Base-by-base conservation (phyloP, 179 eudicot species). In the Vitellaria paradoxa region DNA sequence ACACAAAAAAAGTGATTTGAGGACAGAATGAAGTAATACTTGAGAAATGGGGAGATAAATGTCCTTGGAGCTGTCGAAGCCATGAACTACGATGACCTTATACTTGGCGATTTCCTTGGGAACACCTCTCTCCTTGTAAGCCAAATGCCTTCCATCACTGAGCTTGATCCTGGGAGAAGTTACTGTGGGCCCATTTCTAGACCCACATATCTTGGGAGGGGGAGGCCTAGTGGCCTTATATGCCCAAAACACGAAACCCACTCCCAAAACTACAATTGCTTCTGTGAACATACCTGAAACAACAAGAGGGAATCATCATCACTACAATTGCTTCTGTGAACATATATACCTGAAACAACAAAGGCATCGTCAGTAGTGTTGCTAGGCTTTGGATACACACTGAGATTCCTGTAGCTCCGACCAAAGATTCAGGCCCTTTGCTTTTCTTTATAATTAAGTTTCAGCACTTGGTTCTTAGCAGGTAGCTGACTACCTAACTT, bases 131-230 rank as follows among this genome's bases (percentile, higher is more conserved):
- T 71, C 80, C 78, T 80, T 85, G 79, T 90, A 91, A 47, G 96
- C 92, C 78, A 91, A 80, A 84, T 86, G 77, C 84, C 93, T 87
- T 46, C 96, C 92, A 77, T 91, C 96, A 23, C 83, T 80, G 26
- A 91, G 91, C 78, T 69, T 86, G 76, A 88, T 81, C 74, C 91
- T 79, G 3, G 91, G 87, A 24, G 92, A 91, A 63, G 82, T 83
- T 66, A 88, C 78, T 11, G 86, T 84, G 49, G 91, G 92, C 13
- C 91, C 91, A 50, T 82, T 79, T 47, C 72, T 76, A 11, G 83
- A 76, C 57, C 90, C 89, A 75, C 90, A 87, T 46, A 80, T 73
- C 87, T 82, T 89, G n/a, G 91, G 79, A 74, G 91, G 81, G 46
- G 89, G 88, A 17, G 94, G 89, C 80, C 73, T 85, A n/a, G 75